These are phyloP conservation scores for Phytophthora tubulina DNA, from an alignment of 352 stramenopile species.

Conservation along the genomic window DNA sequence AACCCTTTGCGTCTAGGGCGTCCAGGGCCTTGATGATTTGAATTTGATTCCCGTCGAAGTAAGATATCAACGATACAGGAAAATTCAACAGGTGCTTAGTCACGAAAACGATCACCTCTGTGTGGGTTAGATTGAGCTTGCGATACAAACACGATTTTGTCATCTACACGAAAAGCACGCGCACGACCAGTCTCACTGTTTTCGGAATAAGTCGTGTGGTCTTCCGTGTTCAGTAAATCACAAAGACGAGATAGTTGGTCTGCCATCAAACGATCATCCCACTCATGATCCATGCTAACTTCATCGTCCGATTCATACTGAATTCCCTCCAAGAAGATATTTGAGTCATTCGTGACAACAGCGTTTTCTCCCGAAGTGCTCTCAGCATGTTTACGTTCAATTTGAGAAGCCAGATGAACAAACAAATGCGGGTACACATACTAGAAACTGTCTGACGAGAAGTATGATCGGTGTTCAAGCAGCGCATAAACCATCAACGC, in stretches of 20 bases:
- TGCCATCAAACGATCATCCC: neutral
- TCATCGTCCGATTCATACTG: too few species aligned
- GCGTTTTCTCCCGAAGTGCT: too few species aligned
- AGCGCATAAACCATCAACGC: neutral
- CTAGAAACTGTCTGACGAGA: neutral
- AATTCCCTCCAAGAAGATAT: too few species aligned
- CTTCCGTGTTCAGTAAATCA: neutral
- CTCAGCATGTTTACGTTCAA: too few species aligned
- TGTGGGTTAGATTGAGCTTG: neutral
- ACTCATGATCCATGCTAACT: too few species aligned
- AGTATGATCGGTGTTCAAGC: neutral
- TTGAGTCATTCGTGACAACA: too few species aligned
- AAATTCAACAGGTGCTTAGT: neutral
- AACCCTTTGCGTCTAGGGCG: neutral
- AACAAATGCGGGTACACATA: neutral
- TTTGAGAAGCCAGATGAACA: neutral
- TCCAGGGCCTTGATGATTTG: neutral
- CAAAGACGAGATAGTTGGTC: neutral
- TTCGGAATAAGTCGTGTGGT: neutral
- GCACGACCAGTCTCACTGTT: neutral
- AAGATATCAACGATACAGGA: neutral
- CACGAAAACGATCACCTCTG: neutral
- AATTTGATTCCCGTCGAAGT: neutral
- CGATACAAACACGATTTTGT: neutral
- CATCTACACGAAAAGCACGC: neutral